Percentiles rank a stretch among this genome's conserved stretches.
phyloP scores from a whole-genome alignment of 176 grass and related monocot species.

The sorghum (Sorghum bicolor) region DNA sequence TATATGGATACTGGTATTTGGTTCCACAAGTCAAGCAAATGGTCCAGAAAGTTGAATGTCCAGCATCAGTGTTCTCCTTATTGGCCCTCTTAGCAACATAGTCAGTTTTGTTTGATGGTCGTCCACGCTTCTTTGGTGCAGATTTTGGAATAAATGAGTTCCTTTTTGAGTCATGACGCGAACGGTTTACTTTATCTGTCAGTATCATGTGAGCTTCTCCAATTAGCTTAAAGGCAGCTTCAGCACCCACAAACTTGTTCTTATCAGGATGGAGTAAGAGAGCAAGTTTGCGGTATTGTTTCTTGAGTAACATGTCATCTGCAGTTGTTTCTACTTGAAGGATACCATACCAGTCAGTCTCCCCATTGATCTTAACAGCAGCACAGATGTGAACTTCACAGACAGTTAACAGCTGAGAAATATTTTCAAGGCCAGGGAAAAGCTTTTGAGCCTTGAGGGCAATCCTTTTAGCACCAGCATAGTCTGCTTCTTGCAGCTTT shows the following conservation, averaged over 20 bases:
- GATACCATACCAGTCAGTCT: constrained; percentile 77
- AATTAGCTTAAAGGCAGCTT: constrained; percentile 84
- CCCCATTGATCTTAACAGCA: constrained; percentile 52
- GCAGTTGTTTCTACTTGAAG: constrained; percentile 64
- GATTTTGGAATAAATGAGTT: constrained; percentile 31
- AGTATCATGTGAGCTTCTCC: constrained; percentile 64
- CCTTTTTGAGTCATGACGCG: constrained; percentile 56
- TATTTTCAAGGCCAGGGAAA: constrained; percentile 66
- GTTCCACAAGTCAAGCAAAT: constrained; percentile 51
- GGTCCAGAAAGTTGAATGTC: constrained; percentile 61
- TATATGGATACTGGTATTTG: constrained; percentile 56
- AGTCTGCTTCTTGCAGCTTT: constrained; percentile 62
- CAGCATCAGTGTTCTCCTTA: constrained; percentile 31
- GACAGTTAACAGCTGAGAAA: constrained; percentile 68
- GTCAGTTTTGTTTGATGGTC: constrained; percentile 29
- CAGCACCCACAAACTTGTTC: constrained; percentile 74
- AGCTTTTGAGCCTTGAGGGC: constrained; percentile 68
- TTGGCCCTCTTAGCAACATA: constrained; percentile 13
- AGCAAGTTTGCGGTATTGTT: constrained; percentile 77
- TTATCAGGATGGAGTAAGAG: constrained; percentile 85
- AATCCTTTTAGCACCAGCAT: constrained; percentile 49
- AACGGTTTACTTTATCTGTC: constrained; percentile 45
- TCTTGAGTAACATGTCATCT: constrained; percentile 63
- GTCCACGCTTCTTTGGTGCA: constrained; percentile 24
- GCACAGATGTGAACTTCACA: constrained; percentile 71